A percentile compares a stretch with the other conserved stretches of the same genome.
phyloP scores from a whole-genome alignment of 2,329 filamentous ascomycete genomes.

The Torrubiellomyces zombiae region DNA sequence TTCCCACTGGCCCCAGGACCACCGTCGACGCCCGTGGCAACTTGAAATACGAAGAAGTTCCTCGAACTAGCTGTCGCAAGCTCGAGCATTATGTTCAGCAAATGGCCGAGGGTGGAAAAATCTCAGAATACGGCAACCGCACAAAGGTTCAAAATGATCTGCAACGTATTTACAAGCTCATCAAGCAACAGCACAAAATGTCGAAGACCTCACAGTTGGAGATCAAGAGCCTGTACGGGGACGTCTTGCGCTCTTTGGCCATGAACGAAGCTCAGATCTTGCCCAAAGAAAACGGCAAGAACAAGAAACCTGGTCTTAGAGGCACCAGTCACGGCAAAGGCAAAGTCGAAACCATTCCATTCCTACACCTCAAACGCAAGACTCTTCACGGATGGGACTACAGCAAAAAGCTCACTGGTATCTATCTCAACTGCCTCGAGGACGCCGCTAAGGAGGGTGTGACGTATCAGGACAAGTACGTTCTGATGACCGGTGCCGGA shows the following conservation, averaged over 20 bases:
- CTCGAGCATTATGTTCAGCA: constrained; percentile 96
- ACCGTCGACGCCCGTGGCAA: constrained; percentile 86
- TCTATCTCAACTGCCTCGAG: constrained; percentile 86
- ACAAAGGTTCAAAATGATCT: constrained; percentile 97
- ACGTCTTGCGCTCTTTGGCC: constrained; percentile 80
- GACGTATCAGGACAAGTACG: constrained; percentile 87
- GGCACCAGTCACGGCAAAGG: constrained; percentile 51
- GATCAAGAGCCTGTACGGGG: constrained; percentile 88
- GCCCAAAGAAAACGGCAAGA: constrained; percentile 64
- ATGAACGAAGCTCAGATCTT: constrained; percentile 99
- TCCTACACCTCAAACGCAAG: constrained; percentile 92
- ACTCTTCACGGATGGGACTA: constrained; percentile 94
- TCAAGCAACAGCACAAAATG: constrained; percentile 94
- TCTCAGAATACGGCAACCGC: constrained; percentile 95
- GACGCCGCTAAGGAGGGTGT: constrained; percentile 75
- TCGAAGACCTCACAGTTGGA: constrained; percentile 92
- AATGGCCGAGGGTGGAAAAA: constrained; percentile 96
- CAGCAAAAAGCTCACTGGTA: constrained; percentile 91
- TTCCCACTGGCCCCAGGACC: constrained; percentile 84
- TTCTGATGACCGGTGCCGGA: constrained; percentile 94
- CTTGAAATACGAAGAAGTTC: constrained; percentile 78
- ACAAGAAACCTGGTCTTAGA: constrained; percentile 34
- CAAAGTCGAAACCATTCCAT: constrained; percentile 94
- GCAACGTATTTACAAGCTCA: constrained; percentile 90
- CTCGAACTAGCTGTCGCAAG: constrained; percentile 80